Evolutionary conservation across 208 protist species (phyloP).

Genomic region (Trypanosoma avium): DNA sequence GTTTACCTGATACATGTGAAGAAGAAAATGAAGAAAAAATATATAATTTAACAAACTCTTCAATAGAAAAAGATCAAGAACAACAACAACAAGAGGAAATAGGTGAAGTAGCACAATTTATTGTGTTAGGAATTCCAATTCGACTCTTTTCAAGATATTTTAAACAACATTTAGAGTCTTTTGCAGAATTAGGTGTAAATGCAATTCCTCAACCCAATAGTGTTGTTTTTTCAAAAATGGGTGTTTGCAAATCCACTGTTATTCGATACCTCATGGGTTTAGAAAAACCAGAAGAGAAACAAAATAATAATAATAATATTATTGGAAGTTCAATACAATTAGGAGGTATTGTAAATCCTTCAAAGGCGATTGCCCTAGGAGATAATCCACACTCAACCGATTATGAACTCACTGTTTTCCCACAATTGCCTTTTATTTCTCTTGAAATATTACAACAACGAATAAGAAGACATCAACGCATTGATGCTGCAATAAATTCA

Average conservation of each 20-base stretch:
- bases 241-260: slow-evolving; percentile 84
- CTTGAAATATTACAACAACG: slow-evolving; percentile 69
- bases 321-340: slow-evolving; percentile 12
- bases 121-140: slow-evolving; percentile 78
- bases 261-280: slow-evolving; percentile 77
- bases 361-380: slow-evolving; percentile 60
- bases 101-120: slow-evolving; percentile 60
- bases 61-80: not conserved
- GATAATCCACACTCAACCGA: slow-evolving; percentile 87
- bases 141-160: slow-evolving; percentile 74
- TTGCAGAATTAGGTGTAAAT: slow-evolving; percentile 56
- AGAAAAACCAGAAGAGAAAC: slow-evolving; percentile 30
- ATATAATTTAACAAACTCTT: too few species aligned
- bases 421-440: slow-evolving; percentile 69
- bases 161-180: slow-evolving; percentile 28
- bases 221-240: slow-evolving; percentile 83
- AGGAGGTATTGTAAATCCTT: slow-evolving; percentile 30
- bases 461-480: slow-evolving; percentile 58
- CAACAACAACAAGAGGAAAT: not conserved
- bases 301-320: slow-evolving; percentile 9
- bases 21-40: not conserved
- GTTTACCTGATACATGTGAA: not conserved
- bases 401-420: slow-evolving; percentile 80
- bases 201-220: slow-evolving; percentile 89
- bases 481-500: slow-evolving; percentile 16